A percentile compares a stretch with the other conserved stretches of the same genome.
Evolutionary conservation across 805 yeast species (phyloP).

Genomic region (Lipomyces kockii): DNA sequence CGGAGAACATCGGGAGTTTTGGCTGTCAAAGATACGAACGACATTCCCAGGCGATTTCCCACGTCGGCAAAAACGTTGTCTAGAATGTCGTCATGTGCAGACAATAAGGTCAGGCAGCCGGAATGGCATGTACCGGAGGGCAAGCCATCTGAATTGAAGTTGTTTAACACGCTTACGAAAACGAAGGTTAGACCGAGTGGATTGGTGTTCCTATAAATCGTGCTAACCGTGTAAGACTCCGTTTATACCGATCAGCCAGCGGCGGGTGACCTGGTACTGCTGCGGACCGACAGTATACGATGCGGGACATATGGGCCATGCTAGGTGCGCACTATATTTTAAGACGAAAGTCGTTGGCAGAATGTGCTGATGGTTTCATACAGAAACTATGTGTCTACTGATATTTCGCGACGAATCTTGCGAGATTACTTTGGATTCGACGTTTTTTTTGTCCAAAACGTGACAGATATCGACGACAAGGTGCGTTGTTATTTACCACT

Average conservation of each 20-base stretch:
- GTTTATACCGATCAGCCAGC: conserved; percentile 68
- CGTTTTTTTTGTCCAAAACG: conserved; percentile 88
- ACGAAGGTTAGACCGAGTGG: conserved; percentile 59
- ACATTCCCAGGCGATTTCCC: background rate
- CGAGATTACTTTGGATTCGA: conserved; percentile 92
- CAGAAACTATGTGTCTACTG: conserved; percentile 90
- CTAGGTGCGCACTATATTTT: conserved; percentile 47
- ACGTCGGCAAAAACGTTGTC: background rate
- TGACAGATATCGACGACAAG: conserved; percentile 98
- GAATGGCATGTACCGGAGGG: conserved; percentile 54
- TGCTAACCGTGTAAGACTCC: conserved; percentile 25
- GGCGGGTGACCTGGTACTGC: conserved; percentile 86
- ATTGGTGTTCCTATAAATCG: background rate
- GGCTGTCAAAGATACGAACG: background rate
- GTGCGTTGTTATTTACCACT: conserved; percentile 3
- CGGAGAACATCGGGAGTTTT: background rate
- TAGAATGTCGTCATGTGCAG: conserved; percentile 5
- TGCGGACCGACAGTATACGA: conserved; percentile 99
- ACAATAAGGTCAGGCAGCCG: conserved; percentile 50
- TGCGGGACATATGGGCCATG: conserved; percentile 97
- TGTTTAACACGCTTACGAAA: conserved; percentile 64
- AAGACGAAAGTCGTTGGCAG: background rate
- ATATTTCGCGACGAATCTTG: conserved; percentile 85
- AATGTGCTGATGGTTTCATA: background rate
- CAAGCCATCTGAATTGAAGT: conserved; percentile 26